Conservation (phyloP, 75 land plant species). For the Sequoia sempervirens region DNA sequence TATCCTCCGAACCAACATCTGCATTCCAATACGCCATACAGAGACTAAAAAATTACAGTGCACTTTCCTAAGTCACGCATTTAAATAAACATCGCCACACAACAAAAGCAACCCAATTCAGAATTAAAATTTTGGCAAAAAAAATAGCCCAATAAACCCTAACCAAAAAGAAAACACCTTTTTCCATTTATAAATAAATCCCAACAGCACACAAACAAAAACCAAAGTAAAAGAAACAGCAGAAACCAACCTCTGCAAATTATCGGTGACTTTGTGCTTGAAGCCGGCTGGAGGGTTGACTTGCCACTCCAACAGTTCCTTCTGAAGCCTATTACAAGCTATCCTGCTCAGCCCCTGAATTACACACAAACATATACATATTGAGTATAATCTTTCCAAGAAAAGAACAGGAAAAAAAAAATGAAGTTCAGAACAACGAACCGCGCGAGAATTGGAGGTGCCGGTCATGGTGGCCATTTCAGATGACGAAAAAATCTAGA, state of each 20-base stretch:
- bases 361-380: not conserved
- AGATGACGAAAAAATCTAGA: not conserved
- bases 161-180: not conserved
- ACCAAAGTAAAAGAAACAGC: constrained; percentile 1
- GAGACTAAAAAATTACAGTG: not conserved
- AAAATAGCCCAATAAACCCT: not conserved
- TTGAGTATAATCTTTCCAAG: not conserved
- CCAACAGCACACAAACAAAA: not conserved
- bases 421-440: not conserved
- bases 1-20: not conserved
- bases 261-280: constrained; percentile 86
- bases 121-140: not conserved
- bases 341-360: constrained; percentile 75
- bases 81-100: not conserved
- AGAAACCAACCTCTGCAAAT: constrained; percentile 68
- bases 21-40: not conserved
- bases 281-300: constrained; percentile 83
- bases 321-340: constrained; percentile 77
- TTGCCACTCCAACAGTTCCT: constrained; percentile 90
- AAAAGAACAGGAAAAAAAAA: not conserved
- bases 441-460: constrained; percentile 6
- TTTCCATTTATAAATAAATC: not conserved
- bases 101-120: not conserved
- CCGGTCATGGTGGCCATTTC: not conserved
- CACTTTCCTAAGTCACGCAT: not conserved